A percentile compares a stretch with the other conserved stretches of the same genome.
phyloP scores from a whole-genome alignment of 345 rosid species.

The rapeseed (Brassica napus) region DNA sequence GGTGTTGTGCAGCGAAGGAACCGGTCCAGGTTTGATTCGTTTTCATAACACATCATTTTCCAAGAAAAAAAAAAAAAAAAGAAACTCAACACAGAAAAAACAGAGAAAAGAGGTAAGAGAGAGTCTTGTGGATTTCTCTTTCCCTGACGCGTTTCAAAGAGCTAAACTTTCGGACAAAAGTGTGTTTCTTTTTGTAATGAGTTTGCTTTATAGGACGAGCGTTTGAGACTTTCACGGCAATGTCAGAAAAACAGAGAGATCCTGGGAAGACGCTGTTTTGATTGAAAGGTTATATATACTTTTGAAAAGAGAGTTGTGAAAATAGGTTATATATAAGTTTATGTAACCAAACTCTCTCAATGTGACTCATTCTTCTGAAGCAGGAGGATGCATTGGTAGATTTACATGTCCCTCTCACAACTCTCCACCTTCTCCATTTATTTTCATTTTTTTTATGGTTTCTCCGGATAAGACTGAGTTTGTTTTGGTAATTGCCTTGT shows the following conservation, averaged over 20 bases:
- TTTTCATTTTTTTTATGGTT: background rate
- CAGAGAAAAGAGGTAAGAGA: slow-evolving; percentile 19
- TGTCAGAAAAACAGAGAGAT: slow-evolving; percentile 28
- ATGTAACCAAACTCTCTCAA: background rate
- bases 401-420: slow-evolving; percentile 40
- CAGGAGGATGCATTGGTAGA: slow-evolving; percentile 17
- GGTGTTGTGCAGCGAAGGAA: slow-evolving; percentile 37
- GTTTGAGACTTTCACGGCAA: slow-evolving; percentile 38
- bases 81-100: slow-evolving; percentile 23
- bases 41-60: slow-evolving; percentile 21
- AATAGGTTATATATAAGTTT: slow-evolving; percentile 1
- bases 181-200: background rate
- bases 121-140: slow-evolving; percentile 27
- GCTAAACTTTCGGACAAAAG: slow-evolving; percentile 25
- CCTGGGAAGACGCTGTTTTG: slow-evolving; percentile 24
- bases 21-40: slow-evolving; percentile 37
- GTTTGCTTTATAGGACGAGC: slow-evolving; percentile 18
- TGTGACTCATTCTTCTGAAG: slow-evolving; percentile 35
- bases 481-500: slow-evolving; percentile 6
- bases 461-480: slow-evolving; percentile 19
- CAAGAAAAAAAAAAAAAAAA: background rate
- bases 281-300: background rate
- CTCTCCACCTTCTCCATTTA: slow-evolving; percentile 35
- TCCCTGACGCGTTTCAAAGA: slow-evolving; percentile 15
- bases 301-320: slow-evolving; percentile 17